Conservation (phyloP, 1,139 yeast species). For the Saccharomycopsis hybrid region DNA sequence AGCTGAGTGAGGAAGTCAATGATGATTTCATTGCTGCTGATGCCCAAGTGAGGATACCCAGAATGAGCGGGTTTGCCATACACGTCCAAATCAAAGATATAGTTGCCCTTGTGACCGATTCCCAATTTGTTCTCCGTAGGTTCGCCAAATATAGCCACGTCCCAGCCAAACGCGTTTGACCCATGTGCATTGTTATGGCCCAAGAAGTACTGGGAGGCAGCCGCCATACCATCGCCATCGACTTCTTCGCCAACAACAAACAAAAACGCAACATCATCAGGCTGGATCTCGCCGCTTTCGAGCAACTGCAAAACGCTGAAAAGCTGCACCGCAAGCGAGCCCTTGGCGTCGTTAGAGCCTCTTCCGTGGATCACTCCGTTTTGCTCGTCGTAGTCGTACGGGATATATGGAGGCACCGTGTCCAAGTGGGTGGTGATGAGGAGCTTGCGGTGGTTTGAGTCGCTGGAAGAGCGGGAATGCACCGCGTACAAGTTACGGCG, state of each 20-base stretch:
- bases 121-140: constrained; percentile 68
- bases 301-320: constrained; percentile 44
- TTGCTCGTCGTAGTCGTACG: constrained; percentile 42
- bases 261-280: constrained; percentile 53
- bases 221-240: constrained; percentile 55
- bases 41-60: constrained; percentile 65
- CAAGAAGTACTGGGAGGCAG: constrained; percentile 29
- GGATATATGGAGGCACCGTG: constrained; percentile 64
- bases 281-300: constrained; percentile 32
- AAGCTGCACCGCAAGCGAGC: constrained; percentile 58
- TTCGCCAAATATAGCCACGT: constrained; percentile 62
- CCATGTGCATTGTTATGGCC: constrained; percentile 6
- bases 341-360: constrained; percentile 66
- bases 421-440: constrained; percentile 62
- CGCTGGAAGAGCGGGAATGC: too few relatives aligned
- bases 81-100: constrained; percentile 37
- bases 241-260: constrained; percentile 68
- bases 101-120: constrained; percentile 62
- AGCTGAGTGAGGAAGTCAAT: constrained; percentile 44
- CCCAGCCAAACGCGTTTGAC: constrained; percentile 51
- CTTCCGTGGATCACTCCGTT: constrained; percentile 47
- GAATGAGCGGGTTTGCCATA: constrained; percentile 60
- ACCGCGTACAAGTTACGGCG: too few relatives aligned
- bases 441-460: constrained; percentile 45
- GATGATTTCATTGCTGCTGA: constrained; percentile 54